Evolutionary conservation across 371 early-diverging fungal species (phyloP).

Genomic region (Mucor circinelloides): DNA sequence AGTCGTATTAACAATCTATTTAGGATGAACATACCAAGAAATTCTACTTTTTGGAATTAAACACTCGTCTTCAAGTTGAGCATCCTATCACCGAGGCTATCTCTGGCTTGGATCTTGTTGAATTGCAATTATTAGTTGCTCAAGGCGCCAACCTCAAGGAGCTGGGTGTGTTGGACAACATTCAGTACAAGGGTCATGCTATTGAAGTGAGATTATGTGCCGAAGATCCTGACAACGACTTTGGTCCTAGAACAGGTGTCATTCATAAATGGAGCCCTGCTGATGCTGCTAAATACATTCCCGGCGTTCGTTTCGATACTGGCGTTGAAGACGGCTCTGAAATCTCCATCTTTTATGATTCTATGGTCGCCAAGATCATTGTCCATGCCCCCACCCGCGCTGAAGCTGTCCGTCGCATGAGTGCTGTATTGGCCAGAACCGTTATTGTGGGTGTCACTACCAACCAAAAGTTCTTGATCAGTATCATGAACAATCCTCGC

Average conservation of each 20-base stretch:
- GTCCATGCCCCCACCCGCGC: conserved; percentile 82
- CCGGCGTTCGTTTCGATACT: conserved; percentile 79
- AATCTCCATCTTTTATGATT: conserved; percentile 80
- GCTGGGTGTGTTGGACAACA: conserved; percentile 47
- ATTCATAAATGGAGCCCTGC: conserved; percentile 79
- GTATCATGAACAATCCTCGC: conserved; percentile 54
- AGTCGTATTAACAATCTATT: neutral
- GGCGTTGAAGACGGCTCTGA: conserved; percentile 84
- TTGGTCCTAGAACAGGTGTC: conserved; percentile 82
- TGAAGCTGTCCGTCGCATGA: conserved; percentile 78
- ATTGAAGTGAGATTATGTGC: conserved; percentile 86
- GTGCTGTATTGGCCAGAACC: conserved; percentile 65
- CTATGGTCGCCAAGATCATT: conserved; percentile 87
- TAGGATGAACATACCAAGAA: conserved; percentile 60
- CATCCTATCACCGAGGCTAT: conserved; percentile 96
- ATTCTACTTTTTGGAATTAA: conserved; percentile 85
- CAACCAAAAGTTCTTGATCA: conserved; percentile 67
- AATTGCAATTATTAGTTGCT: conserved; percentile 76
- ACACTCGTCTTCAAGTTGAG: conserved; percentile 90
- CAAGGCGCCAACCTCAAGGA: conserved; percentile 57
- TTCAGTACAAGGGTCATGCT: conserved; percentile 72
- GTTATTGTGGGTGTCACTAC: conserved; percentile 67
- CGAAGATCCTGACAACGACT: conserved; percentile 82
- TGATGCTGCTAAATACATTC: conserved; percentile 55
- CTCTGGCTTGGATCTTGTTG: conserved; percentile 95